phyloP scores from a whole-genome alignment of 2,329 filamentous ascomycete genomes.

The Sarocladium kiliense region DNA sequence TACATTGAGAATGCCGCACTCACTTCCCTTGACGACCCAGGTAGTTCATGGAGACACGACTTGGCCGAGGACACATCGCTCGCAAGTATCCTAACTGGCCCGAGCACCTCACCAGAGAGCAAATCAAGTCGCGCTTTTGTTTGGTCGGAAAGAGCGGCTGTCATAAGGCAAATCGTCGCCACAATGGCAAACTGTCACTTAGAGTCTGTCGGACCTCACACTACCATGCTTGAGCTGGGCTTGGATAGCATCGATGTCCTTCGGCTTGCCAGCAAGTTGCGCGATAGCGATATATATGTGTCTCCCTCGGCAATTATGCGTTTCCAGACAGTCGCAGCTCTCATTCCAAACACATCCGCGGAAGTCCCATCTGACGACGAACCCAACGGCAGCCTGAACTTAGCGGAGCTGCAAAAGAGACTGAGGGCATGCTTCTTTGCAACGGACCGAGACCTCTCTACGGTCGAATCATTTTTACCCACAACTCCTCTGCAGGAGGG shows the following conservation, averaged over 20 bases:
- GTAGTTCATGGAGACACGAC: background rate
- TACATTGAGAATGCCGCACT: constrained; percentile 37
- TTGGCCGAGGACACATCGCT: background rate
- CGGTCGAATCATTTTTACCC: constrained; percentile 59
- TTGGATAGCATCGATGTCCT: constrained; percentile 91
- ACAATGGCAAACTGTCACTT: constrained; percentile 49
- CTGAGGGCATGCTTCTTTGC: background rate
- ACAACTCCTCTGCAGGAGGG: constrained; percentile 81
- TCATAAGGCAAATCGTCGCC: constrained; percentile 59
- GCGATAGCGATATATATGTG: constrained; percentile 52
- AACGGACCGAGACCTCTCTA: background rate
- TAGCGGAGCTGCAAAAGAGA: background rate
- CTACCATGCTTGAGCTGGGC: constrained; percentile 74
- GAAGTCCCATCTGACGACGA: background rate
- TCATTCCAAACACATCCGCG: background rate
- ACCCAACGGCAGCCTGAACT: too few species aligned
- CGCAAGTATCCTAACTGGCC: constrained; percentile 12
- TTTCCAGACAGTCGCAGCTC: constrained; percentile 57
- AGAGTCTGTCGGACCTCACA: constrained; percentile 47
- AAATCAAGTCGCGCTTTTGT: constrained; percentile 32
- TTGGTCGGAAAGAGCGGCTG: constrained; percentile 52
- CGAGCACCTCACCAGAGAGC: background rate
- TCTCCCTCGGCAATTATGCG: constrained; percentile 75
- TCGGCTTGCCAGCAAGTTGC: constrained; percentile 71
- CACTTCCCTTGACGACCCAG: background rate